Evolutionary conservation across 768 basidiomycete genomes (phyloP).

Genomic region (Pulveroboletus sp.): DNA sequence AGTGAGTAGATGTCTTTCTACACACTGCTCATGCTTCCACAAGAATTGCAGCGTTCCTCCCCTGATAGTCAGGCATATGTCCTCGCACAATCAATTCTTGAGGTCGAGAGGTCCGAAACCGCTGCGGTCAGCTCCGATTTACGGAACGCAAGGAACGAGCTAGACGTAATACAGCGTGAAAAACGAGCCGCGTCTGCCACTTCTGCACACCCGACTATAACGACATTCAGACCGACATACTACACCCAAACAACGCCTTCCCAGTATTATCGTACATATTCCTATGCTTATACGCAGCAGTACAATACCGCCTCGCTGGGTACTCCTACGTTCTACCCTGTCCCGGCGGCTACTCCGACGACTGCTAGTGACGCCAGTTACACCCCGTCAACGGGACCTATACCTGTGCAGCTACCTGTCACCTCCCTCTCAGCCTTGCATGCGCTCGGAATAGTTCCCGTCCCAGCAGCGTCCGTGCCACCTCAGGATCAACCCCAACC

Average conservation of each 20-base stretch:
- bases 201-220: slow-evolving; percentile 30
- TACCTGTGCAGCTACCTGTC: slow-evolving; percentile 70
- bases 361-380: slow-evolving; percentile 30
- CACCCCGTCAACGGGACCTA: slow-evolving; percentile 28
- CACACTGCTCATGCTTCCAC: neutral
- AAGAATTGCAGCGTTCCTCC: slow-evolving; percentile 45
- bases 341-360: slow-evolving; percentile 33
- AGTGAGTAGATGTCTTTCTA: slow-evolving; percentile 35
- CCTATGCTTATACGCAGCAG: slow-evolving; percentile 60
- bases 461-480: slow-evolving; percentile 52
- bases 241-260: slow-evolving; percentile 36
- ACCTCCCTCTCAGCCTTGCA: slow-evolving; percentile 53
- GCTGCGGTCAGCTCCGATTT: slow-evolving; percentile 53
- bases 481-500: slow-evolving; percentile 58
- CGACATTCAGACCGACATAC: slow-evolving; percentile 38
- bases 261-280: slow-evolving; percentile 62
- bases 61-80: slow-evolving; percentile 61
- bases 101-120: slow-evolving; percentile 61
- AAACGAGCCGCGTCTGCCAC: slow-evolving; percentile 44
- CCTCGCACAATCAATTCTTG: slow-evolving; percentile 59
- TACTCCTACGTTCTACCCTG: slow-evolving; percentile 22
- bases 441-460: slow-evolving; percentile 68
- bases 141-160: slow-evolving; percentile 55
- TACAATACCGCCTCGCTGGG: slow-evolving; percentile 34
- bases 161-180: slow-evolving; percentile 66